phyloP scores from a whole-genome alignment of 257 asterid genomes.

The Nicotiana paniculata region DNA sequence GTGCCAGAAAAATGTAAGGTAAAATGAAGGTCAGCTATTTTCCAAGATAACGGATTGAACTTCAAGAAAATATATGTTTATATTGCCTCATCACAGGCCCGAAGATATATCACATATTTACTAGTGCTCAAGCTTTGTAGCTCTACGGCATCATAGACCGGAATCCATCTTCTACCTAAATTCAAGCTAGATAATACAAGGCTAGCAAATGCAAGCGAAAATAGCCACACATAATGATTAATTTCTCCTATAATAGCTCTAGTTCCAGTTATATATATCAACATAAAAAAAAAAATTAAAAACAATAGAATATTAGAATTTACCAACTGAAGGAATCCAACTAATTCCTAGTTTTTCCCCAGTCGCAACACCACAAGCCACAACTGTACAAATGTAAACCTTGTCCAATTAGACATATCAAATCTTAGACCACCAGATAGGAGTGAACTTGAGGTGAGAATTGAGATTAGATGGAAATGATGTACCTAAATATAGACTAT shows the following conservation, averaged over 20 bases:
- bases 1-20: not conserved
- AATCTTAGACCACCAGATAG: not conserved
- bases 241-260: not conserved
- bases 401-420: not conserved
- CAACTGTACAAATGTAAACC: not conserved
- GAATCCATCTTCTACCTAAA: not conserved
- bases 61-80: not conserved
- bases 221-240: not conserved
- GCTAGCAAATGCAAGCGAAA: not conserved
- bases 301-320: not conserved
- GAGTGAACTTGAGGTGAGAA: not conserved
- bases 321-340: not conserved
- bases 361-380: not conserved
- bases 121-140: not conserved
- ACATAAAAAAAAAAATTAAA: not conserved
- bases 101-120: not conserved
- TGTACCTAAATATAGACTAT: not conserved
- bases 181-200: not conserved
- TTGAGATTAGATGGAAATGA: not conserved
- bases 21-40: not conserved
- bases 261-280: not conserved
- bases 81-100: not conserved
- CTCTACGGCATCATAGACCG: not conserved
- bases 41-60: not conserved
- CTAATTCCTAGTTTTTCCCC: not conserved